Conservation (phyloP, 306 rosid genomes). For the Vigna angularis region DNA sequence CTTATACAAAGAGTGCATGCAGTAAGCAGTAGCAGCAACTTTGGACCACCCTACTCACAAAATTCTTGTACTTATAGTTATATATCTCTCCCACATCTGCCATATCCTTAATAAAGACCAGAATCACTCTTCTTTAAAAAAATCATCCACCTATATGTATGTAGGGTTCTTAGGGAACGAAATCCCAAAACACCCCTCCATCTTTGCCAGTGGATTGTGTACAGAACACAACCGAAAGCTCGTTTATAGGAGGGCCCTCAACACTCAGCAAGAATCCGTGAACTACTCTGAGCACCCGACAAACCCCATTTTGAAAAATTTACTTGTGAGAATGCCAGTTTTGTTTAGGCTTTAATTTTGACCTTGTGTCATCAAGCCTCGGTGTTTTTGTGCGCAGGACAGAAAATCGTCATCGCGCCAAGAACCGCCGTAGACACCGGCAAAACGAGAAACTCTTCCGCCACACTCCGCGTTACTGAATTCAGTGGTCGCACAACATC, state of each 20-base stretch:
- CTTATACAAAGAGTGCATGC: constrained; percentile 39
- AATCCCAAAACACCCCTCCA: constrained; percentile 37
- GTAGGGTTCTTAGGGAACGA: constrained; percentile 47
- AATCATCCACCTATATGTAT: constrained; percentile 15
- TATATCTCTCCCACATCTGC: constrained; percentile 32
- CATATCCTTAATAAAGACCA: constrained; percentile 44
- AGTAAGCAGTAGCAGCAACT: constrained; percentile 31
- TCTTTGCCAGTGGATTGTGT: constrained; percentile 12
- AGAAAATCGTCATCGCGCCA: too few species aligned
- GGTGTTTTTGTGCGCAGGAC: background rate
- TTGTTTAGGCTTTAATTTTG: background rate
- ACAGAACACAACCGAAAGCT: constrained; percentile 27
- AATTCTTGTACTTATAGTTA: constrained; percentile 35
- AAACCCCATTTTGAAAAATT: constrained; percentile 39
- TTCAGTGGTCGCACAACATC: too few species aligned
- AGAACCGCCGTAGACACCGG: too few species aligned
- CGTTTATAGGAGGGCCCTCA: constrained; percentile 26
- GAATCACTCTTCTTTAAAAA: constrained; percentile 32
- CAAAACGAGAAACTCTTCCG: too few species aligned
- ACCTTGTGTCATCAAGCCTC: background rate
- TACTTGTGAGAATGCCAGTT: constrained; percentile 12
- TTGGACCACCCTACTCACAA: constrained; percentile 61
- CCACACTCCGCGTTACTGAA: too few species aligned
- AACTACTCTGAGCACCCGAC: background rate
- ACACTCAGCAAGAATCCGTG: constrained; percentile 31